Conservation (phyloP, 129 eudicot species). For the Tagetes erecta region DNA sequence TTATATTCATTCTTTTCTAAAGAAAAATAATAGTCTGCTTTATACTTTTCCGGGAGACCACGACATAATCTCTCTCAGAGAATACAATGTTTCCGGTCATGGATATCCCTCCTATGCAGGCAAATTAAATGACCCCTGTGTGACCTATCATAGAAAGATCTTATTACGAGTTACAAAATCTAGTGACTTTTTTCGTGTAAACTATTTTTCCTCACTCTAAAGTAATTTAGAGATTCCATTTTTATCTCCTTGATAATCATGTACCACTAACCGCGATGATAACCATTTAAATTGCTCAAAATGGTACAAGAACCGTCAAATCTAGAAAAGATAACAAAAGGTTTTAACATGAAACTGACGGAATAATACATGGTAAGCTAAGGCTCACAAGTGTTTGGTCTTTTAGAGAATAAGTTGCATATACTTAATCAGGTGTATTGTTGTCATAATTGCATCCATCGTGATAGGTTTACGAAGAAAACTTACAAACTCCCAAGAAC, state of each 20-base stretch:
- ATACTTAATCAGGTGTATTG: constrained; percentile 1
- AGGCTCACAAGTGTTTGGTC: not conserved
- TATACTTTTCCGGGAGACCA: not conserved
- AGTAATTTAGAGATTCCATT: not conserved
- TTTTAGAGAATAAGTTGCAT: too few species aligned
- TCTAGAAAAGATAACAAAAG: not conserved
- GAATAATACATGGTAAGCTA: constrained; percentile 10
- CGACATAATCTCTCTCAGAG: not conserved
- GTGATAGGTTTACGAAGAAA: not conserved
- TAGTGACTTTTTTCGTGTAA: not conserved
- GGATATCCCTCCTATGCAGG: not conserved
- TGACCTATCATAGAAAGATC: constrained; percentile 3
- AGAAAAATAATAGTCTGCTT: not conserved
- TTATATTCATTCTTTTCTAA: not conserved
- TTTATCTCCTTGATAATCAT: constrained; percentile 10
- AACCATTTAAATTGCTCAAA: not conserved
- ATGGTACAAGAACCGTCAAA: not conserved
- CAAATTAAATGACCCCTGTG: not conserved
- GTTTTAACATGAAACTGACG: constrained; percentile 5
- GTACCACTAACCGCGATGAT: not conserved
- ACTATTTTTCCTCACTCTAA: not conserved
- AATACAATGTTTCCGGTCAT: not conserved
- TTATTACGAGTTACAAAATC: not conserved
- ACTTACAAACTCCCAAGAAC: too few species aligned
- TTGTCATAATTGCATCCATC: constrained; percentile 7